A percentile compares a stretch with the other conserved stretches of the same genome.
These are phyloP conservation scores for Trichoderma hamatum DNA, from an alignment of 2,329 filamentous ascomycete species.

Conservation along the genomic window DNA sequence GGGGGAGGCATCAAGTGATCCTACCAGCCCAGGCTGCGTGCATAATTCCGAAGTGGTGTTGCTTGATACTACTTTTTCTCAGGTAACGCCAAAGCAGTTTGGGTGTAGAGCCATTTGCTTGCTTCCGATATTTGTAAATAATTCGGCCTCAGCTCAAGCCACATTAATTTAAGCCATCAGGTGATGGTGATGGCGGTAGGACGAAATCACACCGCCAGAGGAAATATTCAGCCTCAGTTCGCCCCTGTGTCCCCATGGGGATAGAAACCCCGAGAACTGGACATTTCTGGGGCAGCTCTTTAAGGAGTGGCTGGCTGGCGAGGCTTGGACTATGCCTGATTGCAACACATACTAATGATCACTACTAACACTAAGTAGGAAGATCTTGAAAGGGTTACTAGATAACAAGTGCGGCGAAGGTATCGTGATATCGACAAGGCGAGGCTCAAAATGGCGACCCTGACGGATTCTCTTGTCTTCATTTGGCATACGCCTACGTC, in stretches of 20 bases:
- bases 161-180: constrained; percentile 9
- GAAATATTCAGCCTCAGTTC: not conserved
- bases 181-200: not conserved
- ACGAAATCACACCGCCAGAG: constrained; percentile 7
- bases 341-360: not conserved
- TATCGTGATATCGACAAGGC: not conserved
- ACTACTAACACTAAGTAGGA: not conserved
- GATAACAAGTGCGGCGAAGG: not conserved
- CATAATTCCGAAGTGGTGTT: not conserved
- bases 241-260: not conserved
- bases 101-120: not conserved
- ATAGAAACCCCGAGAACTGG: not conserved
- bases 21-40: not conserved
- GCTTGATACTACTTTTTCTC: not conserved
- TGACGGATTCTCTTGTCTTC: too few relatives aligned
- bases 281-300: not conserved
- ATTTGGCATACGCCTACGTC: not conserved
- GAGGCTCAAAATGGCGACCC: too few relatives aligned
- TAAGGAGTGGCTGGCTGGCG: not conserved
- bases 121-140: not conserved
- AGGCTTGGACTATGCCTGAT: not conserved
- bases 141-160: constrained; percentile 20
- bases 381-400: not conserved
- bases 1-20: not conserved
- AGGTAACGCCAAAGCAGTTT: not conserved